Percentiles rank a stretch among this genome's conserved stretches.
Conservation (phyloP, 495 filamentous ascomycete genomes). For the Aspergillus steynii region DNA sequence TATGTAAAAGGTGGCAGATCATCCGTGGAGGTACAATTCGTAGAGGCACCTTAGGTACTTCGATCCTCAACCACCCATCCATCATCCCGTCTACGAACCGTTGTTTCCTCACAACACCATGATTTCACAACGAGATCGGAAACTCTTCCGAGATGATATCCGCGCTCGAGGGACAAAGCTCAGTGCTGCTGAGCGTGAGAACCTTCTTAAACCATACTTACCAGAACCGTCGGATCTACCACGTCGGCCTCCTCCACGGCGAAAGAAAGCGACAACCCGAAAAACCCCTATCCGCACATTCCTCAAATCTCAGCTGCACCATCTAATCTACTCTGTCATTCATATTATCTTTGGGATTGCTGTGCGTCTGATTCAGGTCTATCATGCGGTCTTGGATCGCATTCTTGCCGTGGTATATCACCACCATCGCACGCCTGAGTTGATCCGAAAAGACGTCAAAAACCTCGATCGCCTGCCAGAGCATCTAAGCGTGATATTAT, state of each 20-base stretch:
- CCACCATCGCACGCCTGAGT: constrained; percentile 89
- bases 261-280: constrained; percentile 28
- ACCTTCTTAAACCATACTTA: constrained; percentile 73
- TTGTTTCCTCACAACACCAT: constrained; percentile 34
- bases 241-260: constrained; percentile 25
- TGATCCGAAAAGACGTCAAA: constrained; percentile 86
- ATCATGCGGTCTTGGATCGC: constrained; percentile 72
- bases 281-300: constrained; percentile 64
- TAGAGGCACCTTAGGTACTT: no score
- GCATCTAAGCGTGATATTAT: constrained; percentile 86
- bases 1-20: no score
- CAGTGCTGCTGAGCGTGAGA: constrained; percentile 65
- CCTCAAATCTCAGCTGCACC: constrained; percentile 63
- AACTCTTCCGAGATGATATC: constrained; percentile 65
- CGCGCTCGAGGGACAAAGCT: constrained; percentile 59
- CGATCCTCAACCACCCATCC: not conserved
- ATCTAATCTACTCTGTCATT: constrained; percentile 68
- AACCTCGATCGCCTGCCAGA: constrained; percentile 68
- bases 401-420: constrained; percentile 80
- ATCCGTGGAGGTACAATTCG: no score
- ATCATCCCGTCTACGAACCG: not conserved
- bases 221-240: constrained; percentile 55
- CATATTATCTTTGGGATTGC: constrained; percentile 85
- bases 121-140: constrained; percentile 54
- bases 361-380: constrained; percentile 74